Conservation (phyloP, 768 basidiomycete genomes). For the Termitomyces sp. region DNA sequence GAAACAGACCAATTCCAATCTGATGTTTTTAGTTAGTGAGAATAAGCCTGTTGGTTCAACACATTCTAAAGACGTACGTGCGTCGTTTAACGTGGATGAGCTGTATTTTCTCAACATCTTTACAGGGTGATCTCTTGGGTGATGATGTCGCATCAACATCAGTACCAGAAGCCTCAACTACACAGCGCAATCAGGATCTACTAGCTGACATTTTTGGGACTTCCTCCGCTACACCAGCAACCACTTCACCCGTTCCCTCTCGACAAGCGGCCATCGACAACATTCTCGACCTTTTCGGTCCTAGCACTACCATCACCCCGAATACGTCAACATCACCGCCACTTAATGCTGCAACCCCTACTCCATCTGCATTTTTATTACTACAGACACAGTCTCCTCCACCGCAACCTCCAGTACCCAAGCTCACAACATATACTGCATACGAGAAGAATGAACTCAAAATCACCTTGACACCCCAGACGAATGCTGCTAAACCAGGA, state of each 20-base stretch:
- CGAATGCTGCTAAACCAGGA: constrained; percentile 75
- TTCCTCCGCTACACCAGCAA: constrained; percentile 31
- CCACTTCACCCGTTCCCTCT: constrained; percentile 37
- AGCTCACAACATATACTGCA: constrained; percentile 71
- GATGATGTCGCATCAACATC: constrained; percentile 55
- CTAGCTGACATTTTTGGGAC: constrained; percentile 90
- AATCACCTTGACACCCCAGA: constrained; percentile 87
- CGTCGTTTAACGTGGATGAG: constrained; percentile 15
- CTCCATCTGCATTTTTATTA: constrained; percentile 31
- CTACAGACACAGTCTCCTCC: constrained; percentile 33
- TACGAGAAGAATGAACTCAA: constrained; percentile 91
- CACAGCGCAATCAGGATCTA: constrained; percentile 75
- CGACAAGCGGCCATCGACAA: constrained; percentile 72
- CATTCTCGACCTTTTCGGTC: constrained; percentile 85
- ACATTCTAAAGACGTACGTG: constrained; percentile 69
- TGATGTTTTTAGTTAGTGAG: constrained; percentile 68
- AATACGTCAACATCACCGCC: constrained; percentile 14
- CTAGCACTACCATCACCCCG: constrained; percentile 22
- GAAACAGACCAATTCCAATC: neutral
- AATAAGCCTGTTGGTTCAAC: constrained; percentile 95
- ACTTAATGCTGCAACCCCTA: constrained; percentile 8
- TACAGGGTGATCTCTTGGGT: constrained; percentile 71
- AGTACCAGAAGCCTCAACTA: constrained; percentile 32
- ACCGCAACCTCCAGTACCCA: constrained; percentile 33
- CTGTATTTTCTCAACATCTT: constrained; percentile 9